Percentiles rank a stretch among this genome's conserved stretches.
Conservation (phyloP, 1,284 basidiomycete species). For the Polyporus tsugae region DNA sequence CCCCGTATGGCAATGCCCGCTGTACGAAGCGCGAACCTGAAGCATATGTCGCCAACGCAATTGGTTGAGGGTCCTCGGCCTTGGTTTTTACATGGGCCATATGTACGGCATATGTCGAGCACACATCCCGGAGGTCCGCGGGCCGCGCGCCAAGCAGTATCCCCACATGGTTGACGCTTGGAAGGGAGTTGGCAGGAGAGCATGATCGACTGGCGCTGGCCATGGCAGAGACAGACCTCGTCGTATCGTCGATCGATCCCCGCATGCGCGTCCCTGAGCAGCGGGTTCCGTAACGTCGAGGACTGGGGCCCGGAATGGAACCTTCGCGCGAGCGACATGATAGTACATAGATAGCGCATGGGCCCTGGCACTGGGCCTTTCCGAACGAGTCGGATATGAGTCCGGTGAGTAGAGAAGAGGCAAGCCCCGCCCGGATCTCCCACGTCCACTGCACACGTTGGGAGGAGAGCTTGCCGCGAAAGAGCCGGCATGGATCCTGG, state of each 20-base stretch:
- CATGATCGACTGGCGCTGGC: background rate
- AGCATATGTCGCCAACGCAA: background rate
- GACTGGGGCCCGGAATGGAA: background rate
- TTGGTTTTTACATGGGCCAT: too few relatives aligned
- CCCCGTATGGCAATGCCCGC: too few relatives aligned
- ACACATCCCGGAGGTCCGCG: background rate
- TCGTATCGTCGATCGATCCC: too few relatives aligned
- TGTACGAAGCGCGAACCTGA: too few relatives aligned
- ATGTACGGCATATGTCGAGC: background rate
- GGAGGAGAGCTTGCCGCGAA: background rate
- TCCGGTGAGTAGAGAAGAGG: background rate
- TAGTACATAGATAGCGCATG: background rate
- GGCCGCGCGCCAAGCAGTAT: background rate
- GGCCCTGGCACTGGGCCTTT: background rate
- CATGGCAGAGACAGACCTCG: too few relatives aligned
- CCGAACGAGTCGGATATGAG: background rate
- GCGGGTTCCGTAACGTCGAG: background rate
- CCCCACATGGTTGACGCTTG: background rate
- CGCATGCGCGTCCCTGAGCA: slow-evolving; percentile 1
- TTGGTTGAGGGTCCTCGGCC: background rate
- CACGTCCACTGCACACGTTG: background rate
- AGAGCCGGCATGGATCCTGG: background rate
- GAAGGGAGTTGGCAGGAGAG: too few relatives aligned
- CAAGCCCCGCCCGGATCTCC: slow-evolving; percentile 3
- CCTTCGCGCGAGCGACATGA: slow-evolving; percentile 2